Evolutionary conservation across 371 early-diverging fungal species (phyloP), one percentile per base, ranked within the genome.

Genomic region (Rhizomucor pusillus): DNA sequence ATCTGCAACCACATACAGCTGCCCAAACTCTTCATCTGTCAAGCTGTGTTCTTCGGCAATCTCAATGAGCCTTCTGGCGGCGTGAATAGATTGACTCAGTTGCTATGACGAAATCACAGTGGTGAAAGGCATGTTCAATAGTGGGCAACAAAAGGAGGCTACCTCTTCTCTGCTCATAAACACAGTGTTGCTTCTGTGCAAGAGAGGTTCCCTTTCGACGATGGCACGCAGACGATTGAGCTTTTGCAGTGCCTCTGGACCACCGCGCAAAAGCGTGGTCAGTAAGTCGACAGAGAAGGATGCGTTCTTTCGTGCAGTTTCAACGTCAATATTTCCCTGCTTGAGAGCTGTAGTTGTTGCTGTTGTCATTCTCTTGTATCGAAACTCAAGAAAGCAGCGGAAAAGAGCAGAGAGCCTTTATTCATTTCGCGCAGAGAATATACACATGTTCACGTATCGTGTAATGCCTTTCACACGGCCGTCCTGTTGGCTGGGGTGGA

Each of bases 251-350:
- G 53, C 59, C 10, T 69, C 66, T 36, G 57, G 50, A 0, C 73
- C 73, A 29, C 78, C 79, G 36, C 61, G 62, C 40, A 84, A 61
- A 40, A 77, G 67, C 7, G 52, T 47, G 20, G 64, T 66, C 56
- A 84, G 57, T 10, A 63, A 66, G 3, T 63, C 43, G 18, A 65
- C 60, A 2, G 70, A 62, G 51, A 81, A 81, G 0, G 68, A 52
- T 13, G 81, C 57, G 47, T 72, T 72, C n/a, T 66, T 59, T 33
- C 84, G 67, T 16, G 81, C 81, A 12, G 63, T 56, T 22, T 74
- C 64, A 18, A 84, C 63, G 52, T 84, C 84, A 23, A 56, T 60
- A 20, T 48, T 47, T 49, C 64, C 66, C 50, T 74, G 77, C 2
- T 62, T 29, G 29, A 29, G 29, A 29, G 29, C 29, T 29, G 29